Evolutionary conservation across 306 rosid species (phyloP), one percentile per base, ranked within the genome.

Genomic region (Amphicarpaea edgeworthii): DNA sequence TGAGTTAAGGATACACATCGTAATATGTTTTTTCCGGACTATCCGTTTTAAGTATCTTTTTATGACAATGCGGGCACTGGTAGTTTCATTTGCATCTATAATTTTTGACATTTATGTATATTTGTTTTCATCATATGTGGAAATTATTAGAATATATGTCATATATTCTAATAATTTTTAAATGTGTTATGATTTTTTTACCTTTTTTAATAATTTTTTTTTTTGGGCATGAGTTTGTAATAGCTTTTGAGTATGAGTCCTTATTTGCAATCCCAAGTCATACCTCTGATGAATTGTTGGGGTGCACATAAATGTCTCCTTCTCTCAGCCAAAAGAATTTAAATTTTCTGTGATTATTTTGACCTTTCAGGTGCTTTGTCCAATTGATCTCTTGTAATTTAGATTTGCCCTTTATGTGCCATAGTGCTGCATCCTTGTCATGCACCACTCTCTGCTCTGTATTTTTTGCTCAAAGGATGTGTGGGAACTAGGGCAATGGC

Each of bases 401-500:
- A 63, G 90, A 84, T 82, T 51, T 68, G 53, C 82, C 79, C 88
- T 87, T 77, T 77, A 87, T 93, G 92, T 78, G 86, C 87, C 68
- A 53, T 74, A 51, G 83, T 68, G 76, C 37, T 37, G 57, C 75
- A 73, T 68, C 83, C 84, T 85, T 90, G 92, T 85, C 89, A 87
- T 88, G 91, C 94, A 54, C 90, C 84, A 81, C 77, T 77, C 76
- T 86, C 73, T 87, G 83, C 78, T 84, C 72, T 77, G 83, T 87
- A 87, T 77, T 80, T 80, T 75, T 87, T 77, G 67, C 77, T 81
- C 83, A 79, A 85, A 78, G 79, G 71, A 85, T 82, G 88, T 83
- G 79, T 68, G 83, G 86, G 72, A 80, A 90, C 81, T 90, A 86
- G 87, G 84, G 85, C 88, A 84, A 92, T 95, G 99, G 90, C 97